Conservation (phyloP, 2,329 filamentous ascomycete species). For the Phyllachora maydis region DNA sequence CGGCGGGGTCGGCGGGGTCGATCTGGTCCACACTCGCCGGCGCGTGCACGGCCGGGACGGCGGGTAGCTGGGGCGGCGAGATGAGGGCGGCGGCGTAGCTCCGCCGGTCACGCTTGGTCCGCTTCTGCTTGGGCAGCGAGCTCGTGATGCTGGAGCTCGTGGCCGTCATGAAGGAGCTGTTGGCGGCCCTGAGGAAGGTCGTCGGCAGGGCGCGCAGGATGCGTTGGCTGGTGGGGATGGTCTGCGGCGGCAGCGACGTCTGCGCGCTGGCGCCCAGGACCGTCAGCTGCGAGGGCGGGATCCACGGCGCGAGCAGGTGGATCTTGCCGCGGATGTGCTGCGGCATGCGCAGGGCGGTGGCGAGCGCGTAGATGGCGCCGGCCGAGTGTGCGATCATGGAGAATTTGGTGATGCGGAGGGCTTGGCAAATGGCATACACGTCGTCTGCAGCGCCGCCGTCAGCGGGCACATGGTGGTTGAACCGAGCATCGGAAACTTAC, state of each 20-base stretch:
- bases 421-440: constrained; percentile 82
- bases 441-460: constrained; percentile 36
- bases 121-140: constrained; percentile 51
- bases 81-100: constrained; percentile 12
- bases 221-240: constrained; percentile 77
- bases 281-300: constrained; percentile 83
- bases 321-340: constrained; percentile 89
- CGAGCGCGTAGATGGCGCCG: constrained; percentile 92
- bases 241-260: constrained; percentile 49
- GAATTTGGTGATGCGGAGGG: constrained; percentile 84
- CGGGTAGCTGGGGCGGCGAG: constrained; percentile 5
- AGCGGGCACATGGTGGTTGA: no score
- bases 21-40: constrained; percentile 29
- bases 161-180: constrained; percentile 85
- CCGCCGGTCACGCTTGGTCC: constrained; percentile 16
- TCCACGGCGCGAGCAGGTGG: constrained; percentile 89
- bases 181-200: constrained; percentile 80
- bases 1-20: constrained; percentile 9
- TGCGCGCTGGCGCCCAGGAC: constrained; percentile 51
- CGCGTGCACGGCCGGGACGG: constrained; percentile 9
- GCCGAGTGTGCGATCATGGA: constrained; percentile 92
- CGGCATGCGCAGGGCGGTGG: constrained; percentile 85
- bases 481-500: constrained; percentile 41
- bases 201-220: constrained; percentile 81
- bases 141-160: constrained; percentile 74